These are phyloP conservation scores for Colletotrichum sp. DNA, from an alignment of 2,329 filamentous ascomycete species.

Conservation along the genomic window DNA sequence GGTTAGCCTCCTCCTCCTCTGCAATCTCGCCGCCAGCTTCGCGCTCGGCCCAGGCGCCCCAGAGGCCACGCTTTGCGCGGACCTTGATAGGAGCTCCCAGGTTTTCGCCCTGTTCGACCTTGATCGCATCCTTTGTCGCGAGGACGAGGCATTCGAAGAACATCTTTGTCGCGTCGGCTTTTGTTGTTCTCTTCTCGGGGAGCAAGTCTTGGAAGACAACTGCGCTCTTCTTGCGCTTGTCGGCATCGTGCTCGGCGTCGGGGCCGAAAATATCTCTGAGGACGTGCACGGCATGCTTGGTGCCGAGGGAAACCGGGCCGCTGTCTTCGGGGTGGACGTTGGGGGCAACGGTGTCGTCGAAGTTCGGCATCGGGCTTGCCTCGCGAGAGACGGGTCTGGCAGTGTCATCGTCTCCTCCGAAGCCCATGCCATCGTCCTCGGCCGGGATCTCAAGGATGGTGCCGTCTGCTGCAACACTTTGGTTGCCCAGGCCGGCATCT, in stretches of 20 bases:
- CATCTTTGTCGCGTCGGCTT: constrained; percentile 97
- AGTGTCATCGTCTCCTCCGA: constrained; percentile 51
- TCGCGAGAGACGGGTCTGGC: constrained; percentile 42
- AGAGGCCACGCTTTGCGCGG: constrained; percentile 91
- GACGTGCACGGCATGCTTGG: constrained; percentile 94
- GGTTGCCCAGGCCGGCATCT: constrained; percentile 58
- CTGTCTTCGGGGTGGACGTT: constrained; percentile 82
- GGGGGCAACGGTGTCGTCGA: constrained; percentile 80
- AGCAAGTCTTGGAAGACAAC: constrained; percentile 92
- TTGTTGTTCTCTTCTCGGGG: constrained; percentile 79
- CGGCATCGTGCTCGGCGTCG: constrained; percentile 70
- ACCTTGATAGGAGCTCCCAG: constrained; percentile 85
- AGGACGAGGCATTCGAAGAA: constrained; percentile 97
- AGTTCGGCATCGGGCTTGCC: constrained; percentile 60
- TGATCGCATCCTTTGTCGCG: constrained; percentile 97
- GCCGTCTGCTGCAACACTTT: constrained; percentile 59
- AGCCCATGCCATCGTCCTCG: constrained; percentile 54
- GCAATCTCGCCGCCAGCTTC: constrained; percentile 69
- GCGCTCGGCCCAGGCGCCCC: constrained; percentile 93
- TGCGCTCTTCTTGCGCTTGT: constrained; percentile 75
- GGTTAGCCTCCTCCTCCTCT: constrained; percentile 47
- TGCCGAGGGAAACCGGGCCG: constrained; percentile 87
- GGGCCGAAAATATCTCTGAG: constrained; percentile 86
- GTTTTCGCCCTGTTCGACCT: constrained; percentile 83
- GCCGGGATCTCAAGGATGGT: constrained; percentile 70